A percentile compares a stretch with the other conserved stretches of the same genome.
Evolutionary conservation across 1,139 yeast genomes (phyloP).

Genomic region (Scheffersomyces segobiensis): DNA sequence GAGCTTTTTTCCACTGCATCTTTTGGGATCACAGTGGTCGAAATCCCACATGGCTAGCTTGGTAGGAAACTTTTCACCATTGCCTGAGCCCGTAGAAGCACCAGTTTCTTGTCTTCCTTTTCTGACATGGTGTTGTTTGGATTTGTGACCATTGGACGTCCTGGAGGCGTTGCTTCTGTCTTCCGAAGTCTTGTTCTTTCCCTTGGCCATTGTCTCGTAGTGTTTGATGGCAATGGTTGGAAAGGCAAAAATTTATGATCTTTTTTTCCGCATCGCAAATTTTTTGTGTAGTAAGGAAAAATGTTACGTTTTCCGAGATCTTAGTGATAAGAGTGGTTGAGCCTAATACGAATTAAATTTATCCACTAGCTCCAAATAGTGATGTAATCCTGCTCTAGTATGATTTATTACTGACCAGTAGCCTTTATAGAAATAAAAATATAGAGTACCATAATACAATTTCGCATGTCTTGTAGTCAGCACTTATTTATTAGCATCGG

Average conservation of each 20-base stretch:
- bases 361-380: no score
- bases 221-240: neutral
- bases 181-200: slow-evolving; percentile 59
- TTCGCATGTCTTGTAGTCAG: no score
- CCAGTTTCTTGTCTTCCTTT: slow-evolving; percentile 50
- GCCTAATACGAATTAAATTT: no score
- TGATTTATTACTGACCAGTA: no score
- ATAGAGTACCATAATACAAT: no score
- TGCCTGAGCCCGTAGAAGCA: slow-evolving; percentile 7
- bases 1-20: slow-evolving; percentile 94
- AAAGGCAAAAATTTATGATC: neutral
- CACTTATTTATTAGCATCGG: no score
- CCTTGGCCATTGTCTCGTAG: slow-evolving; percentile 55
- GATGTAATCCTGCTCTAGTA: no score
- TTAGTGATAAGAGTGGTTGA: no score
- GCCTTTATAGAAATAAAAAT: no score
- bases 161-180: slow-evolving; percentile 34
- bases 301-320: neutral
- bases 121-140: slow-evolving; percentile 53
- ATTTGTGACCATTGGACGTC: slow-evolving; percentile 59
- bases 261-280: neutral
- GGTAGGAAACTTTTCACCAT: slow-evolving; percentile 52
- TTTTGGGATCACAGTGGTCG: slow-evolving; percentile 97
- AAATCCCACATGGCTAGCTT: slow-evolving; percentile 93
- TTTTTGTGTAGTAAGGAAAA: neutral